phyloP scores from a whole-genome alignment of 2,329 filamentous ascomycete species.

The Anthostomella pinea region DNA sequence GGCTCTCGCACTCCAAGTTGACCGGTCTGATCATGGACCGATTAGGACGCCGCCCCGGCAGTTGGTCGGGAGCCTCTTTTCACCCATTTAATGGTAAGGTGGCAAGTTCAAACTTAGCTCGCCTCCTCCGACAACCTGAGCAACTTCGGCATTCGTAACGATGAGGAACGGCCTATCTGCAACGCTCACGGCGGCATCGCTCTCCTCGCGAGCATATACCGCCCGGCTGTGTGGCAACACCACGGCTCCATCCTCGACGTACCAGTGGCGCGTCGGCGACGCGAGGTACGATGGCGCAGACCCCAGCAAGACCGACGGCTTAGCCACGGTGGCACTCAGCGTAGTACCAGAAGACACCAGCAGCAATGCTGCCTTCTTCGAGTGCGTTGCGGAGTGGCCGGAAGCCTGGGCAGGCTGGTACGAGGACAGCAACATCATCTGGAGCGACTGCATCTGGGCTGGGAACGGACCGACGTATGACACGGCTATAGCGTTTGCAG shows the following conservation, averaged over 20 bases:
- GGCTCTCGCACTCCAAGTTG: no score
- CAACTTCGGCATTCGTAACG: constrained; percentile 40
- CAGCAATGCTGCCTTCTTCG: constrained; percentile 28
- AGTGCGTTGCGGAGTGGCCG: constrained; percentile 36
- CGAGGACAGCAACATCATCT: constrained; percentile 30
- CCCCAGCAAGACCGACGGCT: constrained; percentile 13
- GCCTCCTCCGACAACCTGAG: not conserved
- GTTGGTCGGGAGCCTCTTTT: no score
- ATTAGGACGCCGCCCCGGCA: no score
- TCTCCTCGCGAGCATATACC: constrained; percentile 14
- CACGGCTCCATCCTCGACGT: constrained; percentile 15
- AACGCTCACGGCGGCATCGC: constrained; percentile 7
- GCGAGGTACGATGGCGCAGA: constrained; percentile 31
- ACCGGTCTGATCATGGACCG: no score
- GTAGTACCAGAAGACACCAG: constrained; percentile 21
- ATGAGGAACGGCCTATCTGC: constrained; percentile 18
- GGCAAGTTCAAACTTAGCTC: constrained; percentile 4
- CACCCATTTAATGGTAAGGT: no score
- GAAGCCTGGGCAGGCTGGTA: constrained; percentile 33
- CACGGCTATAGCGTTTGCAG: constrained; percentile 31
- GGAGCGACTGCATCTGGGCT: constrained; percentile 37
- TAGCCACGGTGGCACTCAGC: constrained; percentile 28
- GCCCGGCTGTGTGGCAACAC: constrained; percentile 24
- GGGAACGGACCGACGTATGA: constrained; percentile 31
- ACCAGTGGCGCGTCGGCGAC: constrained; percentile 28